Conservation (phyloP, 2,329 filamentous ascomycete genomes). For the Epichloe amarillans region DNA sequence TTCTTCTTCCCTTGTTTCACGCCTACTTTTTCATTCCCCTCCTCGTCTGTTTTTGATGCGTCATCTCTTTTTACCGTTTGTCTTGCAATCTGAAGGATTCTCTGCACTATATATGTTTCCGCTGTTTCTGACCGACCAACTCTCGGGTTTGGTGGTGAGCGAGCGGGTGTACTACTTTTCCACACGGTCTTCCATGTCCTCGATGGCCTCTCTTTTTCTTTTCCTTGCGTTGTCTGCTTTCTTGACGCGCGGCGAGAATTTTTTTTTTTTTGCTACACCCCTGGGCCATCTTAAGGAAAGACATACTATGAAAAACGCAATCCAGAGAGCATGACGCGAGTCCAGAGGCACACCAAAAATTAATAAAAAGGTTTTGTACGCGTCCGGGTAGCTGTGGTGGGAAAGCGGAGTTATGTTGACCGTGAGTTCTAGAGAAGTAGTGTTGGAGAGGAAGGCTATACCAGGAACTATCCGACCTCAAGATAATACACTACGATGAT, state of each 20-base stretch:
- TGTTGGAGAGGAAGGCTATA: constrained; percentile 12
- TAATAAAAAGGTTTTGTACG: not conserved
- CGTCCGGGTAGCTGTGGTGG: constrained; percentile 10
- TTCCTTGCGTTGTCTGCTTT: constrained; percentile 8
- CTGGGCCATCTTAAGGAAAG: not conserved
- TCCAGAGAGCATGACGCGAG: not conserved
- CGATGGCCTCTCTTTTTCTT: constrained; percentile 10
- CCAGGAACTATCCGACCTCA: constrained; percentile 11
- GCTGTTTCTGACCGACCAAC: constrained; percentile 16
- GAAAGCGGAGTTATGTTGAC: constrained; percentile 2
- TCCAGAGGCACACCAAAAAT: not conserved
- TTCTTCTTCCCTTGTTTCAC: constrained; percentile 5
- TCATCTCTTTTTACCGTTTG: constrained; percentile 6
- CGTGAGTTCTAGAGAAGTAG: not conserved
- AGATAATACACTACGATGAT: constrained; percentile 26
- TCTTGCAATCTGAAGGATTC: constrained; percentile 16
- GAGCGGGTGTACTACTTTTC: constrained; percentile 24
- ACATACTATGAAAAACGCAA: not conserved
- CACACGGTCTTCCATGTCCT: constrained; percentile 19
- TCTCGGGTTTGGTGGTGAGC: constrained; percentile 17
- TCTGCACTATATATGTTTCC: constrained; percentile 20
- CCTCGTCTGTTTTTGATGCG: constrained; percentile 7
- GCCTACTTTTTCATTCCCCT: not conserved
- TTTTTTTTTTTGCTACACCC: not conserved
- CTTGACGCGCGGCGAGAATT: constrained; percentile 4